Evolutionary conservation across 192 early-diverging fungal species (phyloP).

Genomic region (Allomyces javanicus): DNA sequence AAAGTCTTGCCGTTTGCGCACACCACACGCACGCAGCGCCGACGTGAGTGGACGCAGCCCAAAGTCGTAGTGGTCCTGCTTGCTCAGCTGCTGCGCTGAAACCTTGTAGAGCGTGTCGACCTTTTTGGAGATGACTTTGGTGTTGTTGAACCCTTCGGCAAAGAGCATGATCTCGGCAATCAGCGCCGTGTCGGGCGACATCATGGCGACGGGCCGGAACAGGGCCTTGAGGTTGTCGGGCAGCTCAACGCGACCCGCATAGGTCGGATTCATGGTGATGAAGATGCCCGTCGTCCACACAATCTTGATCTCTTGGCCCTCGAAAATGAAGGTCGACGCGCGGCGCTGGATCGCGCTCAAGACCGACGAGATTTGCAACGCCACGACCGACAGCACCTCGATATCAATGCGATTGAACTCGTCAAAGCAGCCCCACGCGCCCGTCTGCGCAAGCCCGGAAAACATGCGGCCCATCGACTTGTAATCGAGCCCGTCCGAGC

Average conservation of each 20-base stretch:
- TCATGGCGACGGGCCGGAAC: conserved; percentile 98
- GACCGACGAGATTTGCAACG: conserved; percentile 97
- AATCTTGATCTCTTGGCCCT: conserved; percentile 71
- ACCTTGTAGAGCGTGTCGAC: conserved; percentile 93
- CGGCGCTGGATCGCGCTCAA: conserved; percentile 30
- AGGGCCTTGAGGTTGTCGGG: conserved; percentile 98
- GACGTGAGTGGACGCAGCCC: conserved; percentile 94
- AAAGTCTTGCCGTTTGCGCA: conserved; percentile 76
- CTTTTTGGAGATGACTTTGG: conserved; percentile 80
- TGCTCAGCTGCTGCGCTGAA: conserved; percentile 80
- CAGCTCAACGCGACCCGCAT: conserved; percentile 91
- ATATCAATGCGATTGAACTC: conserved; percentile 99
- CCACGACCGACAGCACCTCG: conserved; percentile 91
- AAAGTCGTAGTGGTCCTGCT: conserved; percentile 98
- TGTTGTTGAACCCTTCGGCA: conserved; percentile 95
- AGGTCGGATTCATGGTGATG: conserved; percentile 98
- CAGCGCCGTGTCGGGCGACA: conserved; percentile 83
- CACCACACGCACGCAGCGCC: conserved; percentile 92
- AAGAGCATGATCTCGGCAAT: conserved; percentile 99
- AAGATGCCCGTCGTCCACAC: conserved; percentile 86
- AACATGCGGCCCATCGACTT: conserved; percentile 99
- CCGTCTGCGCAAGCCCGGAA: conserved; percentile 92
- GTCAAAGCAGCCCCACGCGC: conserved; percentile 99
- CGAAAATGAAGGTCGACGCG: conserved; percentile 61
- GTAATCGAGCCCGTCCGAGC: conserved; percentile 99